Evolutionary conservation across 495 filamentous ascomycete species (phyloP).

Genomic region (Penicillium crystallinum): DNA sequence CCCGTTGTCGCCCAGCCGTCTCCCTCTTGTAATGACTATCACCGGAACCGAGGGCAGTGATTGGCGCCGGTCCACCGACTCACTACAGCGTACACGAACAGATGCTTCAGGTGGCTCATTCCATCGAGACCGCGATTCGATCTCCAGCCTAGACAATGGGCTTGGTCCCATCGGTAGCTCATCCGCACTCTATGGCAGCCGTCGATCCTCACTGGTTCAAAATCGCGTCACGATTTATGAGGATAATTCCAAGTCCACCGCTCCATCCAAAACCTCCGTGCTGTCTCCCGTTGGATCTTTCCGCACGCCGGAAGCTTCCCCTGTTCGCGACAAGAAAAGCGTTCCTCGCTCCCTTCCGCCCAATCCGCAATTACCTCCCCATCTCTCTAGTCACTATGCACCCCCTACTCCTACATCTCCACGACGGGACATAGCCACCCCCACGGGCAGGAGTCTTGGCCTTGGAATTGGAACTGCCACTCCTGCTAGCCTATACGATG

Average conservation of each 20-base stretch:
- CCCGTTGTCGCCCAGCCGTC: constrained; percentile 8
- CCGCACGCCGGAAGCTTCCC: constrained; percentile 12
- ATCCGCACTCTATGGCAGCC: neutral
- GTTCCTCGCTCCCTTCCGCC: constrained; percentile 11
- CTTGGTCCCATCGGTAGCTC: constrained; percentile 2
- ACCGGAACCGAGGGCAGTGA: constrained; percentile 28
- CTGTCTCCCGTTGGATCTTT: constrained; percentile 8
- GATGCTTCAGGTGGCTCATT: constrained; percentile 6
- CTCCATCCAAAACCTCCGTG: constrained; percentile 7
- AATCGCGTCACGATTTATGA: constrained; percentile 40
- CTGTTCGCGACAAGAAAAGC: constrained; percentile 2
- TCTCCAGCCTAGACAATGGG: constrained; percentile 4
- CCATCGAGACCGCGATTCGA: constrained; percentile 8
- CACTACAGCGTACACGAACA: constrained; percentile 13
- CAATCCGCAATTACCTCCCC: constrained; percentile 10
- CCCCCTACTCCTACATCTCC: constrained; percentile 15
- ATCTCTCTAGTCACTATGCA: constrained; percentile 9
- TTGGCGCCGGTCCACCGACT: constrained; percentile 20
- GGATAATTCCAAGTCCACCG: constrained; percentile 22
- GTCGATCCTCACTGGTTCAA: constrained; percentile 6
- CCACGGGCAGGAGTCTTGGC: constrained; percentile 29
- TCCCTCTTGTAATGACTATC: constrained; percentile 8
- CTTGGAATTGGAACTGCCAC: constrained; percentile 33
- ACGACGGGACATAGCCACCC: constrained; percentile 27
- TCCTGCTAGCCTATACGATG: constrained; percentile 46